phyloP scores from a whole-genome alignment of 257 asterid species.

The Fraxinus quadrangulata region DNA sequence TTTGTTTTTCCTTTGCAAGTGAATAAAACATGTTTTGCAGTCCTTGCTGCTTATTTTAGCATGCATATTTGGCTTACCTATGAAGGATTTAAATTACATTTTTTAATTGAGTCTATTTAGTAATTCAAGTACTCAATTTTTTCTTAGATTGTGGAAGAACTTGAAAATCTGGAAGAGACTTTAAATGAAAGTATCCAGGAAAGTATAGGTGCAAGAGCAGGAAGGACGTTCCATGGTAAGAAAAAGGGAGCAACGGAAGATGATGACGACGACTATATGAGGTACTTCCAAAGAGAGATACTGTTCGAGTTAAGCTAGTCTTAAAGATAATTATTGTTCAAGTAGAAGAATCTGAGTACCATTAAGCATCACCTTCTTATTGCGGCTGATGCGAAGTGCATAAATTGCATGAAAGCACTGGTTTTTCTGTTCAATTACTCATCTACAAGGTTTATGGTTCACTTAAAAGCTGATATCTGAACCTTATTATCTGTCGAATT shows the following conservation, averaged over 20 bases:
- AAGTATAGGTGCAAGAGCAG: slow-evolving; percentile 88
- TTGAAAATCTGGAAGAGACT: slow-evolving; percentile 97
- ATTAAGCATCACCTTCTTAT: neutral
- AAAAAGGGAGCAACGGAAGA: slow-evolving; percentile 61
- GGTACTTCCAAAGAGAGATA: slow-evolving; percentile 43
- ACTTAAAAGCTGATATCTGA: neutral
- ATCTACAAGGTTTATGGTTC: slow-evolving; percentile 11
- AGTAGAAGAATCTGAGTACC: slow-evolving; percentile 8
- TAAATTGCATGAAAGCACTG: slow-evolving; percentile 4
- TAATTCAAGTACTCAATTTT: slow-evolving; percentile 22
- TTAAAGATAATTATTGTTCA: neutral
- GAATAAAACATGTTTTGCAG: neutral
- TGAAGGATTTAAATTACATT: slow-evolving; percentile 6
- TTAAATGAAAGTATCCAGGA: slow-evolving; percentile 92
- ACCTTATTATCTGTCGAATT: slow-evolving; percentile 14
- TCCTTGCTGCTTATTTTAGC: neutral
- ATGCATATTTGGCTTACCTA: neutral
- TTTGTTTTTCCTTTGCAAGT: neutral
- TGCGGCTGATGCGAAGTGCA: slow-evolving; percentile 3
- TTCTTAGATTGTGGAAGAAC: slow-evolving; percentile 87
- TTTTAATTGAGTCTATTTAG: slow-evolving; percentile 17
- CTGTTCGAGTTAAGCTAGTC: slow-evolving; percentile 1
- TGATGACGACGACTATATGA: slow-evolving; percentile 63
- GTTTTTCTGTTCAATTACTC: slow-evolving; percentile 16
- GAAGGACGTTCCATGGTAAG: slow-evolving; percentile 63